Evolutionary conservation across 306 rosid species (phyloP), one percentile per base, ranked within the genome.

Genomic region (Pterocarpus macrocarpus): DNA sequence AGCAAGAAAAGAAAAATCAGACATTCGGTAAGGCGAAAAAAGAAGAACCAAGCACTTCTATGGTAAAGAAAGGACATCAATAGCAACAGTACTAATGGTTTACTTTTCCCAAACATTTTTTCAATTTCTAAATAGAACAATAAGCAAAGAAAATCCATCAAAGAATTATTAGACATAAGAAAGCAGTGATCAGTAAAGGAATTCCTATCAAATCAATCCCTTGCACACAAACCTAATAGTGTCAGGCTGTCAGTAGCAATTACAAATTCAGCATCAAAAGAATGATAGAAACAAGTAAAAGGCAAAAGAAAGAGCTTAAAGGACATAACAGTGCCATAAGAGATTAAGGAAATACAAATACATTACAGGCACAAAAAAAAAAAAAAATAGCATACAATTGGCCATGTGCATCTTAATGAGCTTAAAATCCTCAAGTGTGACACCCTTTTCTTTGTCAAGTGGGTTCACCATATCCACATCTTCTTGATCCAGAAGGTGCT

Each of bases 391-490:
- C 79, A 64, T 81, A 95, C 98, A 91, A 87, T 58, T 91, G 38
- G 97, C 88, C 98, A 95, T 92, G 5, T 92, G 94, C 95, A 91
- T 90, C 93, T 94, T 94, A 36, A 94, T 89, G 81, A 91, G 97
- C 94, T 91, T 95, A 86, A 92, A 95, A 77, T 95, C 97, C 69
- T 90, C 99, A 47, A 95, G 93, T 43, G 95, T 92, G 83, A 95
- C 69, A 49, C 97, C 97, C 84, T 83, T 88, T 78, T 91, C 99
- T 77, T 89, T 90, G 85, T 95, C 99, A 53, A 89, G 90, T 50
- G 88, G 81, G 28, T 85, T 85, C 75, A 95, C 94, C 85, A 87
- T 90, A 85, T 95, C 99, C 73, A 95, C 97, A 8, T 95, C 97
- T 84, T 95, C 97, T 89, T 89, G 99, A 3, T 93, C 97, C 77